Evolutionary conservation across 495 filamentous ascomycete genomes (phyloP).

Genomic region (Mytilinidion resinicola): DNA sequence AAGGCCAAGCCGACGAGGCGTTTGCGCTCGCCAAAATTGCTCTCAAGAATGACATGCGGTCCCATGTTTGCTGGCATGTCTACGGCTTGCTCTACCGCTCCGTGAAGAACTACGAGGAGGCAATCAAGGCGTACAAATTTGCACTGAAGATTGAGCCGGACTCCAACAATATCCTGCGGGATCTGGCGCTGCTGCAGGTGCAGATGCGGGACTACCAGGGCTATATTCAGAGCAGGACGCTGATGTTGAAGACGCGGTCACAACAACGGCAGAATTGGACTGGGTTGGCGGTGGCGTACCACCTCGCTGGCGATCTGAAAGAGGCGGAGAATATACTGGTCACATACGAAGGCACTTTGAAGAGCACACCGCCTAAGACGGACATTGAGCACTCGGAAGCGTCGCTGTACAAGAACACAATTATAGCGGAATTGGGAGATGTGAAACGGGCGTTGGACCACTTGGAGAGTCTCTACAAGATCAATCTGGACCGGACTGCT

Average conservation of each 20-base stretch:
- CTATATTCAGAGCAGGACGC: constrained; percentile 76
- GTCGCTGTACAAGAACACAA: constrained; percentile 86
- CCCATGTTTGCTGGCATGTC: constrained; percentile 98
- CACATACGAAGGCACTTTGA: constrained; percentile 88
- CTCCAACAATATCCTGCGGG: constrained; percentile 86
- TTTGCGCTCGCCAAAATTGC: constrained; percentile 88
- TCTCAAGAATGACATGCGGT: constrained; percentile 91
- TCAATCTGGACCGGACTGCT: constrained; percentile 76
- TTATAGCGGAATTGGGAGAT: constrained; percentile 85
- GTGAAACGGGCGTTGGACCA: constrained; percentile 77
- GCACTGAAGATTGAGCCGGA: constrained; percentile 88
- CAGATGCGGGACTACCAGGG: constrained; percentile 96
- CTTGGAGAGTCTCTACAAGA: constrained; percentile 66
- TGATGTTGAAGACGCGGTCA: constrained; percentile 78
- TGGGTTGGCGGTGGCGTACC: constrained; percentile 84
- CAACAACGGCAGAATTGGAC: constrained; percentile 89
- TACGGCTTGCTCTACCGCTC: constrained; percentile 92
- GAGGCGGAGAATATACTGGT: constrained; percentile 87
- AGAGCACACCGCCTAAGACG: constrained; percentile 60
- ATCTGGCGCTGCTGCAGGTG: constrained; percentile 85
- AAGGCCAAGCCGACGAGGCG: constrained; percentile 85
- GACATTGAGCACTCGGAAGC: constrained; percentile 97
- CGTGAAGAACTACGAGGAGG: constrained; percentile 95
- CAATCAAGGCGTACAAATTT: constrained; percentile 97
- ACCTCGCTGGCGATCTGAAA: constrained; percentile 73